A percentile compares a stretch with the other conserved stretches of the same genome.
Evolutionary conservation across 2,329 filamentous ascomycete genomes (phyloP).

Genomic region (Fusarium kyushuense): DNA sequence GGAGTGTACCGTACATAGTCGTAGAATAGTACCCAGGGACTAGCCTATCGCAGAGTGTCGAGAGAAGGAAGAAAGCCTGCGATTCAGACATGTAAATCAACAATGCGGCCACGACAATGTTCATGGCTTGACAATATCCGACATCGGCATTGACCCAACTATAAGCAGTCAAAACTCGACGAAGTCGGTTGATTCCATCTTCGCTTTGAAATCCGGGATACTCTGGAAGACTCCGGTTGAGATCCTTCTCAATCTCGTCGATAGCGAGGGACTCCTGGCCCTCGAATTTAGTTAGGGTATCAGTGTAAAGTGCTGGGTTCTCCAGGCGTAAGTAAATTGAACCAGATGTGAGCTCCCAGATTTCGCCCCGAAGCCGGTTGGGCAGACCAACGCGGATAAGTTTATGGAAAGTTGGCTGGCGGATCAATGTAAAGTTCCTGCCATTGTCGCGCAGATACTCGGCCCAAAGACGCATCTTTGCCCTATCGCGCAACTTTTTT

Average conservation of each 20-base stretch:
- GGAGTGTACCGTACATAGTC: slow-evolving; percentile 97
- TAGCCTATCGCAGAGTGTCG: slow-evolving; percentile 89
- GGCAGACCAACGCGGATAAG: slow-evolving; percentile 94
- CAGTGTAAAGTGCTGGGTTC: slow-evolving; percentile 83
- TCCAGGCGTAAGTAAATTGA: slow-evolving; percentile 90
- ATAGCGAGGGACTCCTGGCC: slow-evolving; percentile 94
- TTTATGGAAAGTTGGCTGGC: slow-evolving; percentile 98
- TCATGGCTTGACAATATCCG: slow-evolving; percentile 99
- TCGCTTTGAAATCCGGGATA: slow-evolving; percentile 98
- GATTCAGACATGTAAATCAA: slow-evolving; percentile 98
- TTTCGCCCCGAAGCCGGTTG: slow-evolving; percentile 91
- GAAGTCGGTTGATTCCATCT: slow-evolving; percentile 89
- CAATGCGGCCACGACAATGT: slow-evolving; percentile 97
- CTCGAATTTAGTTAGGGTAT: slow-evolving; percentile 85
- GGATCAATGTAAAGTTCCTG: slow-evolving; percentile 88
- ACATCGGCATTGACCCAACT: slow-evolving; percentile 97
- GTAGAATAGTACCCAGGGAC: slow-evolving; percentile 98
- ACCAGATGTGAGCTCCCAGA: slow-evolving; percentile 95
- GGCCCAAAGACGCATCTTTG: slow-evolving; percentile 97
- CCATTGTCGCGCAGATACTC: slow-evolving; percentile 97
- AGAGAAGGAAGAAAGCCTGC: slow-evolving; percentile 95
- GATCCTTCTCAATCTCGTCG: slow-evolving; percentile 98
- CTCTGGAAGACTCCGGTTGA: slow-evolving; percentile 95
- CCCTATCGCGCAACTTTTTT: slow-evolving; percentile 91
- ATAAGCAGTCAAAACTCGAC: slow-evolving; percentile 94